Evolutionary conservation across 2,329 filamentous ascomycete species (phyloP), one percentile per base, ranked within the genome.

Genomic region (Colletotrichum chrysophilum): DNA sequence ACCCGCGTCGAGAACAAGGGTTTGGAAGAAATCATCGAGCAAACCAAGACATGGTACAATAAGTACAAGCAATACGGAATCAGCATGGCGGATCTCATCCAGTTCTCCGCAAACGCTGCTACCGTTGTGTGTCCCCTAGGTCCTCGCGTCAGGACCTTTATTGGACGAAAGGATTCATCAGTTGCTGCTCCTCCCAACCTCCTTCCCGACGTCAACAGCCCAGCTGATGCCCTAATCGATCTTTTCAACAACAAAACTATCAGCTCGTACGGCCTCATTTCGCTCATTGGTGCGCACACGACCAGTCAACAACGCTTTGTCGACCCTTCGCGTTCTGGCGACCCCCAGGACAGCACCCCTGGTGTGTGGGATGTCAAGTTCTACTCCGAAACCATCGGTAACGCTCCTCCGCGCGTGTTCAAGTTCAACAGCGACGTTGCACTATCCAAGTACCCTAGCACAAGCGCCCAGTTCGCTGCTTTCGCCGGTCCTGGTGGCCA

Each of bases 171-270:
- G 48, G 89, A 91, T 76, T 85, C 83, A 32, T 81, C 80, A 10
- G 80, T 80, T 8, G 81, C 85, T 4, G 84, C 85, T 6, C 86
- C 86, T 0, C 79, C 77, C 2, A 83, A 84, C 26, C 83, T 88
- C 2, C 82, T 91, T 3, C 89, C 90, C 2, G 80, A 83, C 61
- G 81, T 84, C 1, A 80, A 83, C 60, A 84, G 85, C n/a, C 77
- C 81, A 8, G 87, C 88, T 21, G 84, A 87, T n/a, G 85, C 83
- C 12, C 81, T 90, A 36, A 86, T 90, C 73, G 79, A 84, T 30
- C 83, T 89, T 4, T 91, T 91, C 80, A 79, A 82, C 30, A 85
- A 87, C 77, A 91, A 91, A 82, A 90, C 89, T 2, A 89, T 92
- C 77, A 83, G 80, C n/a, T 84, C 86, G 0, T 85, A 85, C 38